phyloP scores from a whole-genome alignment of 345 rosid genomes.

The Isatis tinctoria region DNA sequence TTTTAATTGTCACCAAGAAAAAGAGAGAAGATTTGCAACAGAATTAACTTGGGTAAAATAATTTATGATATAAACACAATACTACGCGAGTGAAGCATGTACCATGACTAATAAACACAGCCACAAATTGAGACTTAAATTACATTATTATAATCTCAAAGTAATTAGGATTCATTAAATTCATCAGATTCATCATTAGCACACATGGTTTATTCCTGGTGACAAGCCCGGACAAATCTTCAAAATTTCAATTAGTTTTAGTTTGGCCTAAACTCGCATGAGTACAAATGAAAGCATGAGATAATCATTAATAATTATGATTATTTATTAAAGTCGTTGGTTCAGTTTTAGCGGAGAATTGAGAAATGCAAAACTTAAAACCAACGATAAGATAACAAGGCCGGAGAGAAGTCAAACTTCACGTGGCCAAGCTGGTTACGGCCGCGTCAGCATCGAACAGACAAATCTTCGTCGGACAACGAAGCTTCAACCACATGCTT shows the following conservation, averaged over 20 bases:
- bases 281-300: not conserved
- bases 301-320: not conserved
- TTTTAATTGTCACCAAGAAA: too few species aligned
- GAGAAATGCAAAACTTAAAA: not conserved
- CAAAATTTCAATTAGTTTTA: not conserved
- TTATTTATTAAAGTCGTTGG: not conserved
- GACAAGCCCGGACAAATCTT: not conserved
- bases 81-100: not conserved
- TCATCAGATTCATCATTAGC: not conserved
- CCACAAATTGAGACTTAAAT: not conserved
- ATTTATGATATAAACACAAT: not conserved
- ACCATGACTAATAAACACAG: not conserved
- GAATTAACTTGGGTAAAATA: too few species aligned
- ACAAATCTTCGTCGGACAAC: constrained; percentile 15
- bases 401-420: constrained; percentile 22
- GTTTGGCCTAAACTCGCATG: not conserved
- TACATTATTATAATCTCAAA: not conserved
- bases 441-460: constrained; percentile 3
- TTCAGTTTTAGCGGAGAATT: not conserved
- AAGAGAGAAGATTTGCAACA: too few species aligned
- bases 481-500: constrained; percentile 29
- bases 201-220: not conserved
- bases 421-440: constrained; percentile 22
- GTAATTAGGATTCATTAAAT: not conserved
- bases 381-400: not conserved